Conservation (phyloP, 352 stramenopile species). For the Pythium coloratum region DNA sequence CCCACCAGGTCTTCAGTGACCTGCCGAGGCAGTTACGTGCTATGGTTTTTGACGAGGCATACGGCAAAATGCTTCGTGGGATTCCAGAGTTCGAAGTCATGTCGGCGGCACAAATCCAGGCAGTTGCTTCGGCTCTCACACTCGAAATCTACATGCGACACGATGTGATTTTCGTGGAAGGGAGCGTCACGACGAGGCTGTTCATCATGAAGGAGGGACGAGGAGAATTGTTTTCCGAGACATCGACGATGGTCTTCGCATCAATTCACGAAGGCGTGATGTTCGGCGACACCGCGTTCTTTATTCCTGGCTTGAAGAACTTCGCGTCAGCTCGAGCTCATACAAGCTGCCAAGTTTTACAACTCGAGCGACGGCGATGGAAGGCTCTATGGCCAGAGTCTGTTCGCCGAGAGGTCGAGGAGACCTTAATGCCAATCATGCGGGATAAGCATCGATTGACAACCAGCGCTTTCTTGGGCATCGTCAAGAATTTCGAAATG, state of each 20-base stretch:
- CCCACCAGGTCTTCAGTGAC: constrained; percentile 36
- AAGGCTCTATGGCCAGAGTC: constrained; percentile 44
- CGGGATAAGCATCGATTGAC: constrained; percentile 11
- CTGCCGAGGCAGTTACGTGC: constrained; percentile 35
- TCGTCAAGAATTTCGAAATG: constrained; percentile 21
- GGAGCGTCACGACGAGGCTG: constrained; percentile 34
- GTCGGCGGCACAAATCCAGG: constrained; percentile 34
- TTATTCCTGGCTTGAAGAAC: constrained; percentile 37
- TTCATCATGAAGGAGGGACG: constrained; percentile 53
- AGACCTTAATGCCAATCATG: constrained; percentile 29
- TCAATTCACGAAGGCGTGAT: constrained; percentile 30
- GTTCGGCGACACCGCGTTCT: constrained; percentile 66
- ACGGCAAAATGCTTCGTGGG: constrained; percentile 33
- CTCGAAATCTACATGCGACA: constrained; percentile 56
- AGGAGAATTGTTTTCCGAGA: constrained; percentile 41
- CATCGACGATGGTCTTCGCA: constrained; percentile 40
- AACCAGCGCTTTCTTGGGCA: constrained; percentile 6
- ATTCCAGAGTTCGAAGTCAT: constrained; percentile 36
- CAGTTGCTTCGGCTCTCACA: constrained; percentile 40
- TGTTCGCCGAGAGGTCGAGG: constrained; percentile 40
- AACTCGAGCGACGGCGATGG: constrained; percentile 47
- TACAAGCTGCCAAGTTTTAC: constrained; percentile 54
- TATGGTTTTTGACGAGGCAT: constrained; percentile 52
- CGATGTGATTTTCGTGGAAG: constrained; percentile 51
- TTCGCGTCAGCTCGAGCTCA: constrained; percentile 44